Base-by-base conservation (phyloP, 2,329 filamentous ascomycete genomes). In the Cladosporium velox region DNA sequence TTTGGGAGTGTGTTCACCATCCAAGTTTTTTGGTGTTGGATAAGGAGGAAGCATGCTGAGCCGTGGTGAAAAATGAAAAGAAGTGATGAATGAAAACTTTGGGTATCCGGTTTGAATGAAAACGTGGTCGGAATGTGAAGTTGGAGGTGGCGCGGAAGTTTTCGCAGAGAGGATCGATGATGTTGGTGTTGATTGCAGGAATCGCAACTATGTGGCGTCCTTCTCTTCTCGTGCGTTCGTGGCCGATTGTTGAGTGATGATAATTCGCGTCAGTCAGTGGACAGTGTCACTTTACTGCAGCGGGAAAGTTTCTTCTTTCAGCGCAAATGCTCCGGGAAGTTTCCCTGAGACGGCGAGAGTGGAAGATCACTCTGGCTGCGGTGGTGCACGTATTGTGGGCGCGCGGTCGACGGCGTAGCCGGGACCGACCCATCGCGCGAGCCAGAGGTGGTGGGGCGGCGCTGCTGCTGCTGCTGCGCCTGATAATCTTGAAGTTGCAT, bases 281-380 rank as follows among this genome's bases (percentile, higher is more conserved):
- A 21, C 1, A 44, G 3, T 7, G 51, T 32, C 51, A 12, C 7
- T 26, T n/a, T 5, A 0, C 51, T 28, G 30, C 7, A 21, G 18
- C 24, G 49, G 21, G 10, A 14, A 14, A 2, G 12, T 6, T n/a
- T 59, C n/a, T n/a, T 12, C 12, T 15, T 21, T 64, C 61, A 64
- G 35, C 61, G 61, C 18, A 35, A 12, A 11, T 63, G 60, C 18
- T 63, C 60, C 47, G 61, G 51, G 34, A 62, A 57, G 35, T 18
- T 18, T 44, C 14, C 51, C 32, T 52, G 57, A 4, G 66, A 67
- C 30, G 68, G 68, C 32, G 68, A 67, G 15, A 64, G 65, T 8
- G 61, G 59, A 8, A 67, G 63, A 34, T 69, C 68, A 57, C 68
- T 69, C 62, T 65, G 64, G 63, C 68, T 69, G 21, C 67, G 63